Conservation (phyloP, 1,139 yeast species). For the Blastobotrys petasosporus region DNA sequence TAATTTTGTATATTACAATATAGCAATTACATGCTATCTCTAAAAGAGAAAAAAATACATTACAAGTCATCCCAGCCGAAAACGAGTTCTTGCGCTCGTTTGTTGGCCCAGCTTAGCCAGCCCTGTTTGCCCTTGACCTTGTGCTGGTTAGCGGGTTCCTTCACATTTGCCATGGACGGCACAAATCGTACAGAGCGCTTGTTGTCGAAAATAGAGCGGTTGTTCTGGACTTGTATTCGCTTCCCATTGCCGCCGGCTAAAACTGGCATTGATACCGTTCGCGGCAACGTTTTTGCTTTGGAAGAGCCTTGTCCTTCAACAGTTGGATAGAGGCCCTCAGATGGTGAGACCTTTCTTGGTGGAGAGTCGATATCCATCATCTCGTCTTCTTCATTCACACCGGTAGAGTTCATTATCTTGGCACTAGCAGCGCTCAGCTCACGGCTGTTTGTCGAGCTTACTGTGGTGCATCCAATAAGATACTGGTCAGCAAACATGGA, state of each 20-base stretch:
- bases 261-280: slow-evolving; percentile 30
- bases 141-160: slow-evolving; percentile 11
- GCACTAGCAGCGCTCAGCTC: slow-evolving; percentile 23
- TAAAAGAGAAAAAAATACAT: slow-evolving; percentile 4
- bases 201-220: slow-evolving; percentile 26
- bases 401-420: slow-evolving; percentile 22
- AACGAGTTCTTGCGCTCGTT: slow-evolving; percentile 36
- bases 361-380: slow-evolving; percentile 25
- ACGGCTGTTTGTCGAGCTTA: slow-evolving; percentile 35
- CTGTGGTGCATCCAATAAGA: slow-evolving; percentile 65
- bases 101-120: slow-evolving; percentile 35
- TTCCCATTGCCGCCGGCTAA: slow-evolving; percentile 17
- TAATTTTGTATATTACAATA: background rate
- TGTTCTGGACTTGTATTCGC: slow-evolving; percentile 26
- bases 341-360: slow-evolving; percentile 2
- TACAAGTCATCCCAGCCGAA: slow-evolving; percentile 55
- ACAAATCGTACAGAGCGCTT: slow-evolving; percentile 15
- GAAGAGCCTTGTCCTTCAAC: background rate
- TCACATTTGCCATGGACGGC: slow-evolving; percentile 19
- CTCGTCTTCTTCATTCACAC: slow-evolving; percentile 27
- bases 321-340: slow-evolving; percentile 2
- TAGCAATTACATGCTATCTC: background rate
- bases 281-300: slow-evolving; percentile 15
- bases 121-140: slow-evolving; percentile 18
- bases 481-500: slow-evolving; percentile 57